A percentile compares a stretch with the other conserved stretches of the same genome.
Conservation (phyloP, 495 filamentous ascomycete genomes). For the Penicillium atrosanguineum region DNA sequence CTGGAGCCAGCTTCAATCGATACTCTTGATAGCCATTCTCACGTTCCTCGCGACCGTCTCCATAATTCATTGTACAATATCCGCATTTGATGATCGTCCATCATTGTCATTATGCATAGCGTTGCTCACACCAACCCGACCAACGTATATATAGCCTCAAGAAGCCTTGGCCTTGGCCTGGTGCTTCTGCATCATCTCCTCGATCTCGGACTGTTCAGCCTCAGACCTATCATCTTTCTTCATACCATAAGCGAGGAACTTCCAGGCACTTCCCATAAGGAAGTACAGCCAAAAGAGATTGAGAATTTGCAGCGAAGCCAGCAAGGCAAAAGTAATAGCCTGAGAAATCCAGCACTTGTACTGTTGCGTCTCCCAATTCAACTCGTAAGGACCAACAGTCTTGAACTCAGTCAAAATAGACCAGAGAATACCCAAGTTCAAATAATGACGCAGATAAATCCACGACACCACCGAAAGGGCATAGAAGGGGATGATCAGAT, state of each 20-base stretch:
- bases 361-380: constrained; percentile 71
- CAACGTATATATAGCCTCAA: not conserved
- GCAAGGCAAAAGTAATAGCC: constrained; percentile 59
- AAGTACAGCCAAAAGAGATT: constrained; percentile 80
- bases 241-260: constrained; percentile 17
- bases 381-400: constrained; percentile 74
- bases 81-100: not conserved
- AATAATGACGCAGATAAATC: constrained; percentile 85
- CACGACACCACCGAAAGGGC: constrained; percentile 70
- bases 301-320: constrained; percentile 65
- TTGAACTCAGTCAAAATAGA: constrained; percentile 75
- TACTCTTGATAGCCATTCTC: too few species aligned
- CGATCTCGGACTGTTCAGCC: constrained; percentile 11
- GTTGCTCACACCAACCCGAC: not conserved
- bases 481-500: constrained; percentile 71
- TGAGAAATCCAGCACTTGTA: constrained; percentile 72
- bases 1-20: too few species aligned
- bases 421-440: constrained; percentile 77
- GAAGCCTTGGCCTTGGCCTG: not conserved
- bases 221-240: constrained; percentile 31
- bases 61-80: not conserved
- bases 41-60: not conserved
- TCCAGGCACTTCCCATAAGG: constrained; percentile 50
- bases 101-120: not conserved
- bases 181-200: not conserved